Conservation (phyloP, 805 yeast species). For the Kodamaea lidongshanica region DNA sequence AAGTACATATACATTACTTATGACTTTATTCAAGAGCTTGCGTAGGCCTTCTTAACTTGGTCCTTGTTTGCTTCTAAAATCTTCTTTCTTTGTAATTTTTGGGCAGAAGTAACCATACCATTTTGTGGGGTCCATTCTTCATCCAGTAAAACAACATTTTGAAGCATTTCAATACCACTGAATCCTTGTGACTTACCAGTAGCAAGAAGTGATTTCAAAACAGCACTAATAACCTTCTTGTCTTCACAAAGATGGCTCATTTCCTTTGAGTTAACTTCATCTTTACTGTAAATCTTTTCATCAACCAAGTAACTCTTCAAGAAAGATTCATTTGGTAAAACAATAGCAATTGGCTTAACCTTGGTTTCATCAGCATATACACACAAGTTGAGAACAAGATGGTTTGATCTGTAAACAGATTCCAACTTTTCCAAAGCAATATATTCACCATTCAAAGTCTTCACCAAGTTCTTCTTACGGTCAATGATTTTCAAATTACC, state of each 20-base stretch:
- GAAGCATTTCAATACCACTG: constrained; percentile 76
- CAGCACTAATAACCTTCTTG: constrained; percentile 46
- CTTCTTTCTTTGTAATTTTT: constrained; percentile 89
- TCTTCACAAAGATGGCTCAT: constrained; percentile 50
- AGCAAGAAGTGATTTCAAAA: constrained; percentile 52
- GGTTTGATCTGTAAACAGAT: constrained; percentile 79
- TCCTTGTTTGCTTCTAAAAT: constrained; percentile 65
- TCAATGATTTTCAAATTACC: constrained; percentile 85
- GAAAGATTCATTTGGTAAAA: constrained; percentile 70
- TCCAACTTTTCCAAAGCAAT: constrained; percentile 95
- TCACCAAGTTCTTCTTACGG: constrained; percentile 91
- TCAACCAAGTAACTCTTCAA: constrained; percentile 52
- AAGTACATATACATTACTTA: neutral
- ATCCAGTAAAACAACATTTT: constrained; percentile 70
- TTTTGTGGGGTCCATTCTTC: constrained; percentile 98
- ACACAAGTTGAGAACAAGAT: constrained; percentile 73
- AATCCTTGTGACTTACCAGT: constrained; percentile 82
- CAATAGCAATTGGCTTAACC: constrained; percentile 88
- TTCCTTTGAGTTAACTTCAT: constrained; percentile 39
- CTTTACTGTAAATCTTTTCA: constrained; percentile 42
- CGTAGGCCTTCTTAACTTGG: constrained; percentile 62
- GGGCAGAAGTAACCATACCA: constrained; percentile 92
- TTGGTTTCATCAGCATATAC: constrained; percentile 85
- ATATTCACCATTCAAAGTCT: constrained; percentile 95
- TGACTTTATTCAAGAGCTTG: too few species aligned